phyloP scores from a whole-genome alignment of 441 rosid genomes.

The Geranium incanum region DNA sequence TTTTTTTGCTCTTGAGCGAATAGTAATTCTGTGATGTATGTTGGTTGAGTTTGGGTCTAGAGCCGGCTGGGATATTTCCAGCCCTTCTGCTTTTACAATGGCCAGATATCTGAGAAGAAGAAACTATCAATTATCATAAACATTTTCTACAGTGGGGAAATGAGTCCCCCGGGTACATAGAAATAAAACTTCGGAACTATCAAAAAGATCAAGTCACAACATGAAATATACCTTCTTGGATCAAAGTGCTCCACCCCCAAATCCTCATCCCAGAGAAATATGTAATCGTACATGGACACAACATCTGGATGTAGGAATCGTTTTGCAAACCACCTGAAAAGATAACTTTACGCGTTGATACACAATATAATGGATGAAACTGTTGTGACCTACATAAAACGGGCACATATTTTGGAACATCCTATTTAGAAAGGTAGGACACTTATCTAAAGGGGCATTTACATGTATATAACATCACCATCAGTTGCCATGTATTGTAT shows the following conservation, averaged over 20 bases:
- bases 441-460: background rate
- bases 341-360: background rate
- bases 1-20: slow-evolving; percentile 55
- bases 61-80: slow-evolving; percentile 98
- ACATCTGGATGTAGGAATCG: slow-evolving; percentile 90
- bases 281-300: slow-evolving; percentile 68
- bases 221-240: slow-evolving; percentile 52
- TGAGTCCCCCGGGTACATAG: background rate
- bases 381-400: background rate
- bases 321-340: slow-evolving; percentile 92
- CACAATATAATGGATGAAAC: background rate
- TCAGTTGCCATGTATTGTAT: too few species aligned
- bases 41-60: slow-evolving; percentile 76
- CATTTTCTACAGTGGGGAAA: background rate
- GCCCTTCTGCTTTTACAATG: slow-evolving; percentile 67
- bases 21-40: slow-evolving; percentile 87
- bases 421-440: background rate
- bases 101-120: slow-evolving; percentile 49
- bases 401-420: background rate
- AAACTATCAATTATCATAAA: slow-evolving; percentile 8
- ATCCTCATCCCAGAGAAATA: slow-evolving; percentile 96
- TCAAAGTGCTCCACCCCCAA: slow-evolving; percentile 69
- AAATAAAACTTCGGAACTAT: background rate
- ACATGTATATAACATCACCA: background rate
- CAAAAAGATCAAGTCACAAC: background rate